These are phyloP conservation scores for Bretschneidera sinensis DNA, from an alignment of 345 rosid species.

Conservation along the genomic window DNA sequence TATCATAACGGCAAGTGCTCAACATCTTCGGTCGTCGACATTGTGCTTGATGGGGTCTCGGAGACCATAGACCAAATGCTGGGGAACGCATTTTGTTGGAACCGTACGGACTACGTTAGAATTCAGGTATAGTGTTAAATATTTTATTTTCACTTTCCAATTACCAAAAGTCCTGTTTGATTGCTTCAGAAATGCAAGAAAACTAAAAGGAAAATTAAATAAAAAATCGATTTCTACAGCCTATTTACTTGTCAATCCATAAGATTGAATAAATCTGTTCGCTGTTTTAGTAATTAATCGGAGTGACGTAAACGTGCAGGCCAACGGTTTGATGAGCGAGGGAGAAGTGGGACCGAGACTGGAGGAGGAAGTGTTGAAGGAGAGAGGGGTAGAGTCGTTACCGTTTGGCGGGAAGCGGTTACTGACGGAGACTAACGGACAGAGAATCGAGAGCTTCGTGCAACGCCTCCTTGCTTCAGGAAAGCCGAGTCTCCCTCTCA, in stretches of 20 bases:
- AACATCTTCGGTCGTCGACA: constrained; percentile 62
- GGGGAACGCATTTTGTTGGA: constrained; percentile 93
- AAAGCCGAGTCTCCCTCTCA: constrained; percentile 71
- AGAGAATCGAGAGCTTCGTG: constrained; percentile 68
- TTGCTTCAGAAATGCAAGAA: not conserved
- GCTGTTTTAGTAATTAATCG: not conserved
- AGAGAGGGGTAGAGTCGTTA: constrained; percentile 77
- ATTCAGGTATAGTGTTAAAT: constrained; percentile 56
- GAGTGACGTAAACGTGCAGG: constrained; percentile 36
- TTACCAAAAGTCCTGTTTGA: not conserved
- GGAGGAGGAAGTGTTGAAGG: constrained; percentile 58
- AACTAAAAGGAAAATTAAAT: no score
- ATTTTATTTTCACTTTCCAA: not conserved
- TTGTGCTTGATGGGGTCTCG: constrained; percentile 84
- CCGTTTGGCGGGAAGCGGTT: constrained; percentile 92
- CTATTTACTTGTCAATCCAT: no score
- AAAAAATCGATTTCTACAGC: no score
- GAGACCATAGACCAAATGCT: constrained; percentile 94
- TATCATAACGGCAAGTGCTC: constrained; percentile 60
- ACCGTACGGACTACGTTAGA: constrained; percentile 89
- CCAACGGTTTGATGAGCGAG: constrained; percentile 44
- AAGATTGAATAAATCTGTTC: no score
- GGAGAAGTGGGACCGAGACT: constrained; percentile 34
- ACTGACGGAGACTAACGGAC: constrained; percentile 79
- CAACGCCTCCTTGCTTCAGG: constrained; percentile 76